phyloP scores from a whole-genome alignment of 805 yeast species.

The Torulaspora delbrueckii region DNA sequence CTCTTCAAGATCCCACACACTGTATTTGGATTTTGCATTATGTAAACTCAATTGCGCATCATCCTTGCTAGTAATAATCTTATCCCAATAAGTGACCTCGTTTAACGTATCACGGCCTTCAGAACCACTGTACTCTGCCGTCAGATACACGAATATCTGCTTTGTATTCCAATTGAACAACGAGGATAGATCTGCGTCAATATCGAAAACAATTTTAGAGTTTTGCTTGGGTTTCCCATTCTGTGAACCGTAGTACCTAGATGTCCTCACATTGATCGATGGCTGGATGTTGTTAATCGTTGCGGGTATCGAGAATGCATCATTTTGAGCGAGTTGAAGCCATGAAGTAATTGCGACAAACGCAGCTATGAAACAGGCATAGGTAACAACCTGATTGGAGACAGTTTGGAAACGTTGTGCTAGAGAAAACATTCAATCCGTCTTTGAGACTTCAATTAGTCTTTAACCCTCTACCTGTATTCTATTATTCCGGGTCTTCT shows the following conservation, averaged over 20 bases:
- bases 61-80: constrained; percentile 55
- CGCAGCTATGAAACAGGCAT: constrained; percentile 43
- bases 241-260: constrained; percentile 63
- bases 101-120: constrained; percentile 42
- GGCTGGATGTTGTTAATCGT: constrained; percentile 37
- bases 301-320: constrained; percentile 43
- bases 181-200: constrained; percentile 67
- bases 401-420: constrained; percentile 46
- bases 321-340: constrained; percentile 43
- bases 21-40: constrained; percentile 63
- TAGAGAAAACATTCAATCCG: constrained; percentile 38
- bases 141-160: constrained; percentile 86
- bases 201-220: constrained; percentile 63
- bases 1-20: constrained; percentile 79
- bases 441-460: background rate
- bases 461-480: background rate
- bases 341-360: constrained; percentile 47
- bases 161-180: constrained; percentile 96
- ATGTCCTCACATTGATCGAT: constrained; percentile 45
- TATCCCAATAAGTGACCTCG: constrained; percentile 87
- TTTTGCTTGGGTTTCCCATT: constrained; percentile 72
- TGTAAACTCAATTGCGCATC: constrained; percentile 53
- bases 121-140: constrained; percentile 69
- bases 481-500: background rate
- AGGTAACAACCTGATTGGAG: constrained; percentile 51